A percentile compares a stretch with the other conserved stretches of the same genome.
phyloP scores from a whole-genome alignment of 768 basidiomycete genomes.

The Hypsizygus marmoreus region DNA sequence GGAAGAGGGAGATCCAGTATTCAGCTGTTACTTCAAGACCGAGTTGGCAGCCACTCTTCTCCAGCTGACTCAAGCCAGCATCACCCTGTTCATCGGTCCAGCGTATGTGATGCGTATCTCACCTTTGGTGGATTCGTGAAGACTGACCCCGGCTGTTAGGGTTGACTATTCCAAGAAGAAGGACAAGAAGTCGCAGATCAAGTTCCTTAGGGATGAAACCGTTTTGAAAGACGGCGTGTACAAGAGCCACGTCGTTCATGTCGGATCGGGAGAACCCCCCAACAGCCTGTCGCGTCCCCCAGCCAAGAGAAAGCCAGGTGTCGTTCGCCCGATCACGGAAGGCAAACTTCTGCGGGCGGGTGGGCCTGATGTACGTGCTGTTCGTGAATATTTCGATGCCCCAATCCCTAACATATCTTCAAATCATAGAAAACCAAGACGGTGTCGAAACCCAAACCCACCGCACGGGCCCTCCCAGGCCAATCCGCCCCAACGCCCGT shows the following conservation, averaged over 20 bases:
- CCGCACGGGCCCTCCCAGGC: slow-evolving; percentile 65
- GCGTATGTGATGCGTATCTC: slow-evolving; percentile 64
- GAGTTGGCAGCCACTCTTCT: slow-evolving; percentile 85
- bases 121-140: not conserved
- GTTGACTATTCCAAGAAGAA: slow-evolving; percentile 96
- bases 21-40: slow-evolving; percentile 94
- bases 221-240: slow-evolving; percentile 78
- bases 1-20: slow-evolving; percentile 94
- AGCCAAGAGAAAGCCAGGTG: slow-evolving; percentile 86
- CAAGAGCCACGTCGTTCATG: slow-evolving; percentile 91
- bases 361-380: slow-evolving; percentile 57
- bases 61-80: slow-evolving; percentile 75
- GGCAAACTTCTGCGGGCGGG: slow-evolving; percentile 80
- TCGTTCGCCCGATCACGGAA: slow-evolving; percentile 80
- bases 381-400: not conserved
- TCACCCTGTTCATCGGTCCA: slow-evolving; percentile 73
- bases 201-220: slow-evolving; percentile 87
- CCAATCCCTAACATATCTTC: slow-evolving; percentile 5
- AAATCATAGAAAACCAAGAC: slow-evolving; percentile 50
- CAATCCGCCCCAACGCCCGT: slow-evolving; percentile 42
- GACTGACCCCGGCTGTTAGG: slow-evolving; percentile 39
- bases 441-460: slow-evolving; percentile 55
- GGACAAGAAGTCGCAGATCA: slow-evolving; percentile 88
- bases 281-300: slow-evolving; percentile 80
- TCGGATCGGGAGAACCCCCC: slow-evolving; percentile 85